Conservation (phyloP, 192 early-diverging fungal species). For the Gryganskiella cystojenkinii region DNA sequence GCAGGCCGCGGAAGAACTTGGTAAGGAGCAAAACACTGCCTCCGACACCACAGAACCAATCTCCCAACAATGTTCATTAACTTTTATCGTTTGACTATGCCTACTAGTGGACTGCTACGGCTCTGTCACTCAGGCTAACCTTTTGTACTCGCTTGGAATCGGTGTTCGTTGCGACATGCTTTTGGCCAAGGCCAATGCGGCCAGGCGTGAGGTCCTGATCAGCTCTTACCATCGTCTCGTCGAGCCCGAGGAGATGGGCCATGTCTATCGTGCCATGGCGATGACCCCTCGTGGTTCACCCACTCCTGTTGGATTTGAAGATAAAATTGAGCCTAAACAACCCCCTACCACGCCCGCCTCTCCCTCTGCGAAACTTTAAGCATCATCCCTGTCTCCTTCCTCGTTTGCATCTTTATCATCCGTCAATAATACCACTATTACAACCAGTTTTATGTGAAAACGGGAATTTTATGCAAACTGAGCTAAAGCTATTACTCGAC, state of each 20-base stretch:
- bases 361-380: slow-evolving; percentile 8
- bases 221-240: slow-evolving; percentile 79
- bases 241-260: slow-evolving; percentile 84
- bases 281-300: slow-evolving; percentile 58
- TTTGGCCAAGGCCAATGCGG: slow-evolving; percentile 63
- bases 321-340: slow-evolving; percentile 28
- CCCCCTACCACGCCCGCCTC: not conserved
- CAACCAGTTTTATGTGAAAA: no score
- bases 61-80: slow-evolving; percentile 15
- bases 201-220: slow-evolving; percentile 70
- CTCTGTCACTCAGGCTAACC: slow-evolving; percentile 82
- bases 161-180: slow-evolving; percentile 76
- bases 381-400: no score
- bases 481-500: not conserved
- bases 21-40: slow-evolving; percentile 23
- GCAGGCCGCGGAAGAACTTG: slow-evolving; percentile 59
- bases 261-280: slow-evolving; percentile 85
- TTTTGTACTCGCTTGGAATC: slow-evolving; percentile 87
- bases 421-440: no score
- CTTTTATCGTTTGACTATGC: no score
- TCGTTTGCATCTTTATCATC: no score
- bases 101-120: slow-evolving; percentile 75
- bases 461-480: not conserved
- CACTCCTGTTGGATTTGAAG: slow-evolving; percentile 38
- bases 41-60: not conserved